Evolutionary conservation across 441 rosid species (phyloP), one percentile per base, ranked within the genome.

Genomic region (Populus tomentosa): DNA sequence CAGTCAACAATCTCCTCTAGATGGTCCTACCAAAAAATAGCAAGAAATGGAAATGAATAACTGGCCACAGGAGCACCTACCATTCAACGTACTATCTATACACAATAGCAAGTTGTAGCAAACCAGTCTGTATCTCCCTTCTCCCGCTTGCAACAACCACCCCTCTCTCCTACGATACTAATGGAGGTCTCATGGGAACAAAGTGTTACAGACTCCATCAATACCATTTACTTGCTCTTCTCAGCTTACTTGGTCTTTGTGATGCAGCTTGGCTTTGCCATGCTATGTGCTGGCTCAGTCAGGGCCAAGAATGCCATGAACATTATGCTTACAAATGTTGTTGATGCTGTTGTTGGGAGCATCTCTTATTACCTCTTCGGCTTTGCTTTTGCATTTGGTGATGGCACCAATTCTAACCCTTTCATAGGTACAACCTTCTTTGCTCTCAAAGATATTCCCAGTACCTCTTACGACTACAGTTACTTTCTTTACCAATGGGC

Each of bases 241-340:
- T 94, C 98, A 5, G 98, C 95, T 6, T 92, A 94, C 73, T 81
- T 92, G 69, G 98, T 94, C 71, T 92, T 94, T 77, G 73, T 89
- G 5, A 94, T 94, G 98, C 98, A 94, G 75, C 94, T 92, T 32
- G 98, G 98, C 16, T 94, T 92, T 69, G 97, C 97, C 85, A 91
- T 94, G 98, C 87, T 94, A 56, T 91, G 97, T 73, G 97, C 98
- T 2, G 98, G 98, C 24, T 92, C 98, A 0, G 94, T 91, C 65
- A 77, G 95, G 26, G 95, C 95, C 78, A 92, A 92, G 83, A 94
- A 90, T 76, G 94, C 98, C 38, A 86, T 88, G 90, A 90, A 92
- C 82, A 90, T 90, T 68, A 92, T 90, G 95, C 98, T 92, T 32
- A 85, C 98, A 18, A 94, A 92, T 71, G 97, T 94, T 26, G 97